Percentiles rank a stretch among this genome's conserved stretches.
Conservation (phyloP, 2,329 filamentous ascomycete species). For the Scortechinia acanthostroma region DNA sequence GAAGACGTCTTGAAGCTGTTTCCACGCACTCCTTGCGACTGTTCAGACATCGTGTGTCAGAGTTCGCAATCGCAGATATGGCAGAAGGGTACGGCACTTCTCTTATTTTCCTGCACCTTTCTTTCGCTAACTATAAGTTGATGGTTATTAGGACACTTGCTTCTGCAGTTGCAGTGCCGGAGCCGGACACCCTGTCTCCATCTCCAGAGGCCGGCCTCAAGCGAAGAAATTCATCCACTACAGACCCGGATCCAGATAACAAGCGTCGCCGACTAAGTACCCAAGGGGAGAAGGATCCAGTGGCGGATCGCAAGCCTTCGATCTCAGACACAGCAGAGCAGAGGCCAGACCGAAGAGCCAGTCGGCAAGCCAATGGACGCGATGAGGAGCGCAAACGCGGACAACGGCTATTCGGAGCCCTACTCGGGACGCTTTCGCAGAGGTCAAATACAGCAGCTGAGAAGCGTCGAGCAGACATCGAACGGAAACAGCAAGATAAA, state of each 20-base stretch:
- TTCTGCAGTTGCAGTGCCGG: neutral
- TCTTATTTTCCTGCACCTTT: too few relatives aligned
- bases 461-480: conserved; percentile 71
- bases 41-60: too few relatives aligned
- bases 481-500: conserved; percentile 73
- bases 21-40: too few relatives aligned
- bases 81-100: too few relatives aligned
- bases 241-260: neutral
- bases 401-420: conserved; percentile 76
- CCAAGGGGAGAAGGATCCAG: too few relatives aligned
- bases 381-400: conserved; percentile 78
- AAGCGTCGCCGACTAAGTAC: neutral
- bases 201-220: neutral
- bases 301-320: too few relatives aligned
- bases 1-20: too few relatives aligned
- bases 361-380: too few relatives aligned
- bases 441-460: conserved; percentile 54
- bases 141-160: conserved; percentile 1
- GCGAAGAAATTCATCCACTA: neutral
- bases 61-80: too few relatives aligned
- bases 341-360: too few relatives aligned
- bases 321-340: too few relatives aligned
- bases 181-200: neutral
- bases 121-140: too few relatives aligned
- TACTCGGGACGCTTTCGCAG: conserved; percentile 74